Evolutionary conservation across 345 rosid species (phyloP), one percentile per base, ranked within the genome.

Genomic region (Salix purpurea): DNA sequence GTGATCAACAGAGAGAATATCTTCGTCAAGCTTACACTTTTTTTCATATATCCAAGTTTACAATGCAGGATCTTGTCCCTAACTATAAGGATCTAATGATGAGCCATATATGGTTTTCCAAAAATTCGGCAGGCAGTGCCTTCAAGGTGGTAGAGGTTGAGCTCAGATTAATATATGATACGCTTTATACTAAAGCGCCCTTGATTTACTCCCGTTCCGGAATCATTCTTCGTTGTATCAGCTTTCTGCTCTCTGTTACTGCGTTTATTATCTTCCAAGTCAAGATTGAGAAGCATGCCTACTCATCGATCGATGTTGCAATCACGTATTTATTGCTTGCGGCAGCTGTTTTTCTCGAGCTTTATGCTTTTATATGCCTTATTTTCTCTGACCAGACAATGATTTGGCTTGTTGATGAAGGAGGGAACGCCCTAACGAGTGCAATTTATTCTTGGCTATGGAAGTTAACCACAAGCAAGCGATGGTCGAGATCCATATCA

Each of bases 81-180:
- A 3, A 3, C n/a, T 8, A 7, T 40, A 0, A 1, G 13, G 32
- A n/a, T 7, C 24, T 69, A 4, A 69, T 12, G 15, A 1, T 11
- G 9, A 69, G 36, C 28, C 14, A 69, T 4, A 1, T 1, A 0
- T 6, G 26, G 21, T 44, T 69, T 13, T 42, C 37, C 16, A 37
- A 11, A 4, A 58, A 26, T 1, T 1, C 1, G 5, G 4, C 85
- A 0, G 73, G 30, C n/a, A 72, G 73, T 0, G 90, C 86, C 26
- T 79, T 87, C 58, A 67, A 71, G 12, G 40, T 90, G 30, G 70
- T 86, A 2, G 89, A 84, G 71, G 78, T 76, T 19, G 89, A 84
- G 72, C 85, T 39, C 10, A 12, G 42, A 1, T 39, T 39, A 8
- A 8, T 39, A 39, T 39, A 39, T 39, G 42, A 39, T 39, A 39